Percentiles rank a stretch among this genome's conserved stretches.
Evolutionary conservation across 495 filamentous ascomycete species (phyloP).

Genomic region (Lindgomyces ingoldianus): DNA sequence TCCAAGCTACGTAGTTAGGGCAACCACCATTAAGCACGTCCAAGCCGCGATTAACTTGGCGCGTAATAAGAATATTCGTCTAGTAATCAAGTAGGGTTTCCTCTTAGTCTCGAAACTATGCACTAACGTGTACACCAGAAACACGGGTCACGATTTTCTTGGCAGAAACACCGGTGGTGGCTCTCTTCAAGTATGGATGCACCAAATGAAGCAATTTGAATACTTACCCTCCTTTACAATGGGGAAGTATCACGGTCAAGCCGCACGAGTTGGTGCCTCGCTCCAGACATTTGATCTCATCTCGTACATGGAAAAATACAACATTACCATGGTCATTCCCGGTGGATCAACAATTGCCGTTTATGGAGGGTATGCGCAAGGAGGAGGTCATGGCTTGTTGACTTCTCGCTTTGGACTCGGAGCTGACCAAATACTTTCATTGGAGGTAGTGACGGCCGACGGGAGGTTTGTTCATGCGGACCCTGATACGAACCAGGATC

Average conservation of each 20-base stretch:
- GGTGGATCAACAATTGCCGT: conserved; percentile 22
- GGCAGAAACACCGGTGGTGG: conserved; percentile 55
- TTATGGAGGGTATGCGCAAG: conserved; percentile 28
- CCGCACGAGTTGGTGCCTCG: conserved; percentile 22
- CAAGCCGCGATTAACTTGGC: conserved; percentile 35
- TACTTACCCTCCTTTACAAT: conserved; percentile 44
- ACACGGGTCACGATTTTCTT: conserved; percentile 56
- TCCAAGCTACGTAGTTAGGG: conserved; percentile 28
- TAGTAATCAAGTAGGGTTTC: conserved; percentile 27
- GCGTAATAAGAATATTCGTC: conserved; percentile 32
- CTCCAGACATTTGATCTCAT: conserved; percentile 18
- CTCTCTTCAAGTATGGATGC: conserved; percentile 50
- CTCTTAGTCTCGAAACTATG: not conserved
- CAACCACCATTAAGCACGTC: conserved; percentile 24
- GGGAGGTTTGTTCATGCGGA: conserved; percentile 30
- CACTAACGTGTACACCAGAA: conserved; percentile 33
- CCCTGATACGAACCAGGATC: conserved; percentile 27
- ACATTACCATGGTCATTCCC: conserved; percentile 21
- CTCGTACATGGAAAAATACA: conserved; percentile 13
- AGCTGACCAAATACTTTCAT: conserved; percentile 25
- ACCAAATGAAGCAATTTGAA: conserved; percentile 50
- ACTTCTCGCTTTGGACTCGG: conserved; percentile 23
- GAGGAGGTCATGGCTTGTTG: conserved; percentile 23
- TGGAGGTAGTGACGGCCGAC: conserved; percentile 34
- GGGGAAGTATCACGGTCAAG: conserved; percentile 26